phyloP scores from a whole-genome alignment of 495 filamentous ascomycete genomes.

The Patellaria atrata region DNA sequence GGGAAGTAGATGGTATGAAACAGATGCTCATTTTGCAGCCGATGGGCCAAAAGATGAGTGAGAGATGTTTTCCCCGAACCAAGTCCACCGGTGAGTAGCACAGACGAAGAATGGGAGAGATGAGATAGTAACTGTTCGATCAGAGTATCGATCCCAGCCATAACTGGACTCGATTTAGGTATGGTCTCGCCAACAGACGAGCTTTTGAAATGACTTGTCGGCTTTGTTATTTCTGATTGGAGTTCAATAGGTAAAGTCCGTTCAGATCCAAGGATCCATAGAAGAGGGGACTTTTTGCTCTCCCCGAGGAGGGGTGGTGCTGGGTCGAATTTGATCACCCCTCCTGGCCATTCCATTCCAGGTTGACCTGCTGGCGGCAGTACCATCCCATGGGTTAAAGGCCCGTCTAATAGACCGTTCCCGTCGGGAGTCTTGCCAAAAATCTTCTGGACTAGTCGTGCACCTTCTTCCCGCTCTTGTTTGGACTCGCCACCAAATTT shows the following conservation, averaged over 20 bases:
- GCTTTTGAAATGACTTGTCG: conserved; percentile 8
- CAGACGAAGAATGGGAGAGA: conserved; percentile 71
- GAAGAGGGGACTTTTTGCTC: conserved; percentile 36
- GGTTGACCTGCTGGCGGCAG: conserved; percentile 31
- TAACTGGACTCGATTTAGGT: conserved; percentile 36
- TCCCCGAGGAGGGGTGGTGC: conserved; percentile 25
- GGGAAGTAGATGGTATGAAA: conserved; percentile 71
- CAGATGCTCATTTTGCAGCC: conserved; percentile 47
- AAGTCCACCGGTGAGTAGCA: conserved; percentile 73
- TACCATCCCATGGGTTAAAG: conserved; percentile 77
- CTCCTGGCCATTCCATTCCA: conserved; percentile 49
- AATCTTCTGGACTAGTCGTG: conserved; percentile 38
- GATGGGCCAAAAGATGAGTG: conserved; percentile 48
- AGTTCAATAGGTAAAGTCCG: conserved; percentile 55
- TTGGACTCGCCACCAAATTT: conserved; percentile 83
- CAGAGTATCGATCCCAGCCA: conserved; percentile 75
- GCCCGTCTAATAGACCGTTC: conserved; percentile 61
- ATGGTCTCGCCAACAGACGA: conserved; percentile 36
- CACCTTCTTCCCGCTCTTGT: conserved; percentile 53
- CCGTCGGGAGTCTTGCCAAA: conserved; percentile 38
- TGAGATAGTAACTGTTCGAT: conserved; percentile 55
- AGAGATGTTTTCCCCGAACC: conserved; percentile 81
- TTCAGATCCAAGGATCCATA: conserved; percentile 68
- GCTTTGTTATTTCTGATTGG: conserved; percentile 44
- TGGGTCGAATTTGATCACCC: conserved; percentile 64